Evolutionary conservation across 129 eudicot genomes (phyloP).

Genomic region (Tagetes erecta): DNA sequence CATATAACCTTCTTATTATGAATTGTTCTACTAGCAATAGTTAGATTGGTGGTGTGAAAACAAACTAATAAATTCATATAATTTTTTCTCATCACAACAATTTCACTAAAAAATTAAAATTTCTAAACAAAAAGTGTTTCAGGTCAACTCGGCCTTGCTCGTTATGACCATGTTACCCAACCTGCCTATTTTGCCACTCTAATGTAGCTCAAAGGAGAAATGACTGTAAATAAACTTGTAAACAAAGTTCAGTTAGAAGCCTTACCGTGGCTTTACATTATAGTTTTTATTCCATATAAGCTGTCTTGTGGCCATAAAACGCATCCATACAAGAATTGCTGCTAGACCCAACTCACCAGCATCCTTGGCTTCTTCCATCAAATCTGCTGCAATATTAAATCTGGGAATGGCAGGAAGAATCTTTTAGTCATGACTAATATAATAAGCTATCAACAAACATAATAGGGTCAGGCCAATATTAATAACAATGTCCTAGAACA

Average conservation of each 20-base stretch:
- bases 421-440: slow-evolving; percentile 4
- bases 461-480: not conserved
- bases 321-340: slow-evolving; percentile 98
- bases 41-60: not conserved
- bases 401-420: slow-evolving; percentile 44
- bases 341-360: slow-evolving; percentile 88
- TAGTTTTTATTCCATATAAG: slow-evolving; percentile 97
- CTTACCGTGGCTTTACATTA: slow-evolving; percentile 97
- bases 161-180: not conserved
- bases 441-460: slow-evolving; percentile 20
- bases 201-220: slow-evolving; percentile 16
- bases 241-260: slow-evolving; percentile 1
- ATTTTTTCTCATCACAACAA: not conserved
- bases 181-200: not conserved
- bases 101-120: not conserved
- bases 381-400: slow-evolving; percentile 95
- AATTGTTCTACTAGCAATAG: not conserved
- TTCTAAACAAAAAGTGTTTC: not conserved
- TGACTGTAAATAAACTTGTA: slow-evolving; percentile 13
- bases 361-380: slow-evolving; percentile 69
- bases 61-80: not conserved
- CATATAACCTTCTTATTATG: not conserved
- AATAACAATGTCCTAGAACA: not conserved
- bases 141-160: not conserved
- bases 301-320: slow-evolving; percentile 98